Percentiles rank a stretch among this genome's conserved stretches.
phyloP scores from a whole-genome alignment of 148 eudicot species.

The Fallopia convolvulus region DNA sequence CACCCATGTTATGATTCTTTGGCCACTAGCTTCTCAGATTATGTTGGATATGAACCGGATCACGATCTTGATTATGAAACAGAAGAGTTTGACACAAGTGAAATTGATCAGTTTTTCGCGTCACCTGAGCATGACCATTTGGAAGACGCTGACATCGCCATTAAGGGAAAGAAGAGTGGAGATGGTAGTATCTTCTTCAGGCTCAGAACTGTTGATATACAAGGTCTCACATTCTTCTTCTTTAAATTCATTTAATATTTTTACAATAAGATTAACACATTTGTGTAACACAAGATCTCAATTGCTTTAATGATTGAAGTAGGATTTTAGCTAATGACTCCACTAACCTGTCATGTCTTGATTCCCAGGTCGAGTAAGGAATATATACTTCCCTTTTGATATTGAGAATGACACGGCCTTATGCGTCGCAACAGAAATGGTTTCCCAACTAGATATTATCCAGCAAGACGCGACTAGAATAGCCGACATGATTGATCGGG shows the following conservation, averaged over 20 bases:
- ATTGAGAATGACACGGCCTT: slow-evolving; percentile 48
- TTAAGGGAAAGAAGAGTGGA: slow-evolving; percentile 37
- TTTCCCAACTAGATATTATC: slow-evolving; percentile 45
- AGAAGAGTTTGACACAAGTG: slow-evolving; percentile 8
- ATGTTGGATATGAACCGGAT: slow-evolving; percentile 9
- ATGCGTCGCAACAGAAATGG: slow-evolving; percentile 57
- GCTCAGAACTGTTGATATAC: slow-evolving; percentile 39
- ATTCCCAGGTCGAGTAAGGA: slow-evolving; percentile 39
- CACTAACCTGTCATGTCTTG: neutral
- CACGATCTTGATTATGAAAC: slow-evolving; percentile 20
- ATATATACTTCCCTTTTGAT: slow-evolving; percentile 59
- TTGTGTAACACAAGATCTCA: neutral
- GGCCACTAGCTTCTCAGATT: slow-evolving; percentile 16
- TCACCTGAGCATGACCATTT: slow-evolving; percentile 25
- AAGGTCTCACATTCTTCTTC: slow-evolving; percentile 22
- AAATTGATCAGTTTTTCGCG: slow-evolving; percentile 22
- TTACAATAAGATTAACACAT: no score
- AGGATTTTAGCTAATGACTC: neutral
- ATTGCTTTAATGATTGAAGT: neutral
- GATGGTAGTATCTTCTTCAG: slow-evolving; percentile 39
- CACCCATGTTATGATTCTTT: slow-evolving; percentile 20
- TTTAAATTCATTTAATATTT: neutral
- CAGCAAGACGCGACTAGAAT: slow-evolving; percentile 49
- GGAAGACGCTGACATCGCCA: slow-evolving; percentile 27
- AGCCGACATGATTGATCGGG: slow-evolving; percentile 54